Evolutionary conservation across 1,139 yeast species (phyloP), one percentile per base, ranked within the genome.

Genomic region (Scheffersomyces cryptocercus): DNA sequence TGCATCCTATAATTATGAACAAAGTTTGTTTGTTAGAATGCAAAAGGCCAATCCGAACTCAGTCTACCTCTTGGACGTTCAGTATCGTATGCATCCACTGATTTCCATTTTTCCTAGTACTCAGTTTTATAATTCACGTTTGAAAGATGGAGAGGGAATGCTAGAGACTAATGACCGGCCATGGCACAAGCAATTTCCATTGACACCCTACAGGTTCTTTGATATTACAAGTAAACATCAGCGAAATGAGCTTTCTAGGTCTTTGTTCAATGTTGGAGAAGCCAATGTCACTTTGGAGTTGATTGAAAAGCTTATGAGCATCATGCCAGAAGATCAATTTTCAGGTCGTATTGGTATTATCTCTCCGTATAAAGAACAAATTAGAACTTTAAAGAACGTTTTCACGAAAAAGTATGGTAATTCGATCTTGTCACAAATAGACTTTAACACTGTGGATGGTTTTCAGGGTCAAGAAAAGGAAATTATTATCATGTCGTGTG

Each of bases 391-490:
- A 45, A 80, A 79, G 51, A 72, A 74, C 26, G 67, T 74, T 1
- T 93, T 93, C 54, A 61, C 70, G 9, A 67, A 70, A 16, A 70
- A 70, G 46, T 86, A 79, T 56, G 98, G 98, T 9, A 70, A 69
- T 3, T 57, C 70, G 2, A 85, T 91, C 36, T 65, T 79, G 24
- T 74, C 79, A 29, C 85, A 81, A 47, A 81, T 95, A 41, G 96
- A 88, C 59, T 90, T 95, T 68, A 90, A 91, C 57, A 90, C 99
- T 0, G 93, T 93, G 45, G 99, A 93, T 73, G 99, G 99, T 1
- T 93, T 90, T 61, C 99, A 93, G 70, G 99, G 99, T 54, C 98
- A 93, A 64, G 99, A 93, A 61, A 93, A 91, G 62, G 98, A 93
- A 53, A 83, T 95, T 42, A 88, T 93, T 50, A 81, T 93, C 37